Evolutionary conservation across 1,284 basidiomycete genomes (phyloP), one percentile per base, ranked within the genome.

Genomic region (Pseudozyma hubeiensis): DNA sequence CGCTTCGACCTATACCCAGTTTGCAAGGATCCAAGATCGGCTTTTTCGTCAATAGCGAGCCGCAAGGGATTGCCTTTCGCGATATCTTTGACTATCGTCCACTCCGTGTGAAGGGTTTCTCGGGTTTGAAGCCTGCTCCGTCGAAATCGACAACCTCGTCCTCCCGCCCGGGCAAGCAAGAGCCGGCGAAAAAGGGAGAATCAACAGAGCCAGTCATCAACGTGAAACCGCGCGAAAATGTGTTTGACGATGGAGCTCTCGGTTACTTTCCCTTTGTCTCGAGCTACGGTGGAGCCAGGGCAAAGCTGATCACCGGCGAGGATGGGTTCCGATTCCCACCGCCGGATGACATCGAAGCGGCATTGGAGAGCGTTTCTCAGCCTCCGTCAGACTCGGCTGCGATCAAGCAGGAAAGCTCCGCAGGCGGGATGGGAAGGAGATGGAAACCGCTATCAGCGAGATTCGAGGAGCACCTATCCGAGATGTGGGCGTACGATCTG

Each of bases 201-300:
- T 17, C 49, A 34, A 40, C 29, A 13, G 73, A 66, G n/a, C 55
- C 72, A 8, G 52, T 68, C 14, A 77, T 83, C 55, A 80, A 80
- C n/a, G 37, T 82, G 46, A 77, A 75, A 37, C 64, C 70, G 29
- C 77, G 84, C 11, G 81, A 93, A 84, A 94, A 94, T 75, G 88
- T 89, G 1, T 92, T 93, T 82, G 95, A 99, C 85, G 97, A 99
- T 84, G 97, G 97, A 10, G 91, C 91, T 17, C 86, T 97, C 7
- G 97, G 97, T 0, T 99, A 99, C 85, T 99, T 94, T 82, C 93
- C 95, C 0, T 91, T 97, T 86, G 90, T 97, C 53, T 97, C 93
- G 4, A 87, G 96, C 43, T 99, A 94, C 86, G 95, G 94, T 69
- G 91, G 92, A 56, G 97, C 93, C 1, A 89, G 90, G 67, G 92